Conservation (phyloP, 2,329 filamentous ascomycete genomes). For the Colletotrichum somersetense region DNA sequence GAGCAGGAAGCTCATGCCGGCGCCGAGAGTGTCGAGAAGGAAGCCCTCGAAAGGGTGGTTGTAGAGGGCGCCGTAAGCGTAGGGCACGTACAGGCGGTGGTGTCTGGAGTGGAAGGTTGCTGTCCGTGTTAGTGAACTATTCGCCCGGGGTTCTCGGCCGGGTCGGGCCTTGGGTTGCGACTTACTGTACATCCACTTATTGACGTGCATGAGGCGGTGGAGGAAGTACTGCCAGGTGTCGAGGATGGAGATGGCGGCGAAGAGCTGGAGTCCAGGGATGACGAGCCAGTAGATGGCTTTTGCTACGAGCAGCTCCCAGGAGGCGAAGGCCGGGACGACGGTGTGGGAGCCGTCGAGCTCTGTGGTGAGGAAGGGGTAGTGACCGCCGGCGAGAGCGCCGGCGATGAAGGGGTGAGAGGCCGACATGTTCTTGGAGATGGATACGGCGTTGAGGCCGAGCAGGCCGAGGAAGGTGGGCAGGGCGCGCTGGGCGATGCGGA, state of each 20-base stretch:
- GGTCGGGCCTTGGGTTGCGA: constrained; percentile 63
- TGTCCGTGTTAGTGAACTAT: constrained; percentile 50
- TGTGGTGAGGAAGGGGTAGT: constrained; percentile 79
- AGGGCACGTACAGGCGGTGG: constrained; percentile 96
- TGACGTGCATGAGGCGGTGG: constrained; percentile 96
- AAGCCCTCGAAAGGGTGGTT: constrained; percentile 97
- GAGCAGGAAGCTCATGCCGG: constrained; percentile 84
- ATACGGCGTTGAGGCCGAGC: constrained; percentile 80
- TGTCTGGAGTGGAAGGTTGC: constrained; percentile 94
- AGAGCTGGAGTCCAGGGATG: constrained; percentile 83
- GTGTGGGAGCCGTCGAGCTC: constrained; percentile 64
- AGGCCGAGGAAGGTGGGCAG: constrained; percentile 78
- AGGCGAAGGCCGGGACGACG: constrained; percentile 78
- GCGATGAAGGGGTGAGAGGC: constrained; percentile 79
- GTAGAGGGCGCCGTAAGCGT: constrained; percentile 96
- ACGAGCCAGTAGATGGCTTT: constrained; percentile 83
- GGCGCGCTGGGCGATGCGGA: constrained; percentile 83
- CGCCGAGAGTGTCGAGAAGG: constrained; percentile 89
- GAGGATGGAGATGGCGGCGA: constrained; percentile 79
- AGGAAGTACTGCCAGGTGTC: constrained; percentile 99
- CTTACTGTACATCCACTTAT: constrained; percentile 96
- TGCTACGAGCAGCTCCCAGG: constrained; percentile 83
- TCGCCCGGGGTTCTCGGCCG: constrained; percentile 2
- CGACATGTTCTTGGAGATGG: constrained; percentile 81
- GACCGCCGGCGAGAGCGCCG: constrained; percentile 81